phyloP scores from a whole-genome alignment of 2,329 filamentous ascomycete species.

The Fusarium nanum region DNA sequence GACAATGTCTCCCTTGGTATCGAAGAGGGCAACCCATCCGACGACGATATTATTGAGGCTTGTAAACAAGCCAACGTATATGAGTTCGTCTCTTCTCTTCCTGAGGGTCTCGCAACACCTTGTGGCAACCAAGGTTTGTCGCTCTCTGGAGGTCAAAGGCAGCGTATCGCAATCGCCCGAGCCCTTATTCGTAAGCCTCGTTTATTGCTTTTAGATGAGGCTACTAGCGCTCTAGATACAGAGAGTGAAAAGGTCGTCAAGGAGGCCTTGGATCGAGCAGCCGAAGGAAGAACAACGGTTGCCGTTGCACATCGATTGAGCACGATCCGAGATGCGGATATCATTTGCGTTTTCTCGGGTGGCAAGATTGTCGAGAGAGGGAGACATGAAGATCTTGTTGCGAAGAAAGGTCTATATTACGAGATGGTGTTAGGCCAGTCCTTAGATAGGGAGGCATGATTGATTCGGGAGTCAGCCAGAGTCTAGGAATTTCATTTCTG shows the following conservation, averaged over 20 bases:
- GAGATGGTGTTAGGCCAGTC: slow-evolving; percentile 64
- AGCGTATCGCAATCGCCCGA: slow-evolving; percentile 78
- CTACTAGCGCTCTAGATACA: slow-evolving; percentile 72
- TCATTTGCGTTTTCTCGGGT: slow-evolving; percentile 69
- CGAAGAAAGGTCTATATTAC: slow-evolving; percentile 60
- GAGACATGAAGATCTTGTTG: slow-evolving; percentile 69
- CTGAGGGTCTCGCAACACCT: slow-evolving; percentile 70
- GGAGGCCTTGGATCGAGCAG: slow-evolving; percentile 64
- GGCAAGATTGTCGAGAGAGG: slow-evolving; percentile 66
- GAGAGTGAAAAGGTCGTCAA: slow-evolving; percentile 75
- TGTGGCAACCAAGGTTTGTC: slow-evolving; percentile 76
- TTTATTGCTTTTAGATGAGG: slow-evolving; percentile 79
- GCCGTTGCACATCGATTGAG: slow-evolving; percentile 73
- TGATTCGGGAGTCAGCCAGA: neutral
- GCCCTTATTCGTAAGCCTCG: slow-evolving; percentile 74
- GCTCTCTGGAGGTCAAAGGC: slow-evolving; percentile 78
- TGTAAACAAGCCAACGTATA: slow-evolving; percentile 67
- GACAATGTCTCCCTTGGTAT: slow-evolving; percentile 67
- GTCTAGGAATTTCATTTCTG: neutral
- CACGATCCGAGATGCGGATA: slow-evolving; percentile 67
- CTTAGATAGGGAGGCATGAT: slow-evolving; percentile 51
- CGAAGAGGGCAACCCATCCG: slow-evolving; percentile 46
- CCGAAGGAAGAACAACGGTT: slow-evolving; percentile 63
- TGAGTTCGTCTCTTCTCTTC: slow-evolving; percentile 66
- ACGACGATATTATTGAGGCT: slow-evolving; percentile 59